Evolutionary conservation across 805 yeast species (phyloP), one percentile per base, ranked within the genome.

Genomic region (Candida coquimbonensis): DNA sequence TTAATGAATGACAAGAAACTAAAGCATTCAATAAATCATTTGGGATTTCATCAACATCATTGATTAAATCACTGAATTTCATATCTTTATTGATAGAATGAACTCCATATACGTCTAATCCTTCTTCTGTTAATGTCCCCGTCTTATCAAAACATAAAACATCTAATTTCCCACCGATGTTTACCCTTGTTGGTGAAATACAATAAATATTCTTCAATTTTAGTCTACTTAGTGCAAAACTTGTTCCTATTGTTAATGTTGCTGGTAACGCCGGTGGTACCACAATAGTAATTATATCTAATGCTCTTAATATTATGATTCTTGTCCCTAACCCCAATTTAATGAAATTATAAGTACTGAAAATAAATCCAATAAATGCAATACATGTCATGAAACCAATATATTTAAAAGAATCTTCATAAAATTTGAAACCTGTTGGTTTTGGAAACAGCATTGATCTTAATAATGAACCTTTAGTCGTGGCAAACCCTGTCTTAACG

Each of bases 181-280:
- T 93, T 40, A 95, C 93, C 49, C 96, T 75, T 2, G 93, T 87
- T 3, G 99, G 99, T 2, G 96, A 80, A 46, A 91, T 91, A 63
- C 99, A 93, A 56, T 82, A 93, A 2, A 95, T 81, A 36, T 76
- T 69, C 49, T 77, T 75, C 49, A 73, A 66, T 50, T 87, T 80
- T 50, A 93, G 69, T 50, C 98, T 73, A 29, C 80, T 72, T 25
- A 93, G 66, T 0, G 99, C 96, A 69, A 93, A 90, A 53, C 91
- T 87, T 0, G 97, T 90, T 17, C 99, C 99, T 49, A 93, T 91
- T 0, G 99, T 89, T 49, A 93, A 69, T 0, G 99, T 93, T 0
- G 99, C 99, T 0, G 99, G 99, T 39, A 93, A 72, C 0, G 99
- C 99, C 1, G 99, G 99, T 1, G 99, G 99, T 1, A 93, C 96